Conservation (phyloP, 2,329 filamentous ascomycete genomes). For the Chrysoporthe deuterocubensis region DNA sequence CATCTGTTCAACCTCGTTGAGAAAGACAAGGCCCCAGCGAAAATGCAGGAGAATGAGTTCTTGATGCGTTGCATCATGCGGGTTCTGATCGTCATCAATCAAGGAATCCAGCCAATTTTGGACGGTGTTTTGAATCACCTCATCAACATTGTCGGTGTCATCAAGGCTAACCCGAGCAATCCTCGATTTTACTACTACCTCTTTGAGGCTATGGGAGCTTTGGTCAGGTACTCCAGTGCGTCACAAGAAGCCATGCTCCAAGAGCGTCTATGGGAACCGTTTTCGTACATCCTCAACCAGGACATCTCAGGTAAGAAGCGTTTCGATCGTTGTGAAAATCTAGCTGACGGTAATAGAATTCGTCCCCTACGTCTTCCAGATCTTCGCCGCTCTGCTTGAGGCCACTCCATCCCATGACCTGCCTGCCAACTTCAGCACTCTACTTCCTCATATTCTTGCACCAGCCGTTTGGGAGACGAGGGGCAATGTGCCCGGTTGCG, state of each 20-base stretch:
- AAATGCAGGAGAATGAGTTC: slow-evolving; percentile 98
- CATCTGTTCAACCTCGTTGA: slow-evolving; percentile 93
- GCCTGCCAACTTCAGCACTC: slow-evolving; percentile 77
- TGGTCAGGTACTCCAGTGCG: slow-evolving; percentile 73
- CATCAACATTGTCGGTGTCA: slow-evolving; percentile 86
- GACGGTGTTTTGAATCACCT: slow-evolving; percentile 84
- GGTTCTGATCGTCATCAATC: slow-evolving; percentile 90
- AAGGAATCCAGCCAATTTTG: slow-evolving; percentile 73
- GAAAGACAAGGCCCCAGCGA: slow-evolving; percentile 80
- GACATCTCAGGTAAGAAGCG: slow-evolving; percentile 72
- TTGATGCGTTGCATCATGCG: slow-evolving; percentile 99
- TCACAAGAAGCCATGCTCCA: slow-evolving; percentile 76
- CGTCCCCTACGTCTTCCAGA: slow-evolving; percentile 93
- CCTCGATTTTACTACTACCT: slow-evolving; percentile 98
- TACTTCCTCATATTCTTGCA: slow-evolving; percentile 78
- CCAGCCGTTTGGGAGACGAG: slow-evolving; percentile 88
- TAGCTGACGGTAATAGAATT: slow-evolving; percentile 67
- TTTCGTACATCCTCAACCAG: slow-evolving; percentile 77
- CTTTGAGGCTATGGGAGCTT: slow-evolving; percentile 90
- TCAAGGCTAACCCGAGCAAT: slow-evolving; percentile 94
- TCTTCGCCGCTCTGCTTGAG: slow-evolving; percentile 89
- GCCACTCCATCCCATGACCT: slow-evolving; percentile 79
- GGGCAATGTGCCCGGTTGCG: slow-evolving; percentile 90
- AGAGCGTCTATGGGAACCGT: slow-evolving; percentile 78
- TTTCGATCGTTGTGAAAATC: background rate